These are phyloP conservation scores for Senna tora DNA, from an alignment of 306 rosid genomes.

Conservation along the genomic window DNA sequence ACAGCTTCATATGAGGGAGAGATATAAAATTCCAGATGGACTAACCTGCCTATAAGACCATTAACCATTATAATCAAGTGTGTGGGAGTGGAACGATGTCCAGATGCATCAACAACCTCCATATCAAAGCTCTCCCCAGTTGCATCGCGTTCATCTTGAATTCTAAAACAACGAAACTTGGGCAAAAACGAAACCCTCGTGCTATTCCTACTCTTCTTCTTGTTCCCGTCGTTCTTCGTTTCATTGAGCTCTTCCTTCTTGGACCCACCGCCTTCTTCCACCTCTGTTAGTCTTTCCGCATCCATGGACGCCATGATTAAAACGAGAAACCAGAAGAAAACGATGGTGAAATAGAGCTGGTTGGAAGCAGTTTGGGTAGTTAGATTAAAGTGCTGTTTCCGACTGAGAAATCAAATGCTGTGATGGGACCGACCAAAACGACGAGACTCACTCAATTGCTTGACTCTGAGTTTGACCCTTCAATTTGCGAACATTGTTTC, in stretches of 20 bases:
- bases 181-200: constrained; percentile 39
- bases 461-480: no score
- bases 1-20: not conserved
- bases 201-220: constrained; percentile 24
- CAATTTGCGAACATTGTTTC: not conserved
- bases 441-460: constrained; percentile 28
- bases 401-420: not conserved
- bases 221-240: constrained; percentile 16
- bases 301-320: constrained; percentile 45
- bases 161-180: constrained; percentile 63
- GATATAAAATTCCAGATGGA: not conserved
- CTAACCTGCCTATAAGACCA: constrained; percentile 83
- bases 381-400: not conserved
- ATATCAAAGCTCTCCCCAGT: constrained; percentile 54
- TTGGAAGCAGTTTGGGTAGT: constrained; percentile 31
- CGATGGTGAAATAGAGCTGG: not conserved
- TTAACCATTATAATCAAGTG: constrained; percentile 80
- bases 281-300: constrained; percentile 30
- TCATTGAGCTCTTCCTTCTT: constrained; percentile 11
- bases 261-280: constrained; percentile 25
- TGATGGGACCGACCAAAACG: constrained; percentile 8
- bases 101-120: constrained; percentile 55
- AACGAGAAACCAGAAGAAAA: not conserved
- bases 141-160: constrained; percentile 48
- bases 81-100: constrained; percentile 47